These are phyloP conservation scores for Arachnopeziza araneosa DNA, from an alignment of 2,329 filamentous ascomycete genomes.

Conservation along the genomic window DNA sequence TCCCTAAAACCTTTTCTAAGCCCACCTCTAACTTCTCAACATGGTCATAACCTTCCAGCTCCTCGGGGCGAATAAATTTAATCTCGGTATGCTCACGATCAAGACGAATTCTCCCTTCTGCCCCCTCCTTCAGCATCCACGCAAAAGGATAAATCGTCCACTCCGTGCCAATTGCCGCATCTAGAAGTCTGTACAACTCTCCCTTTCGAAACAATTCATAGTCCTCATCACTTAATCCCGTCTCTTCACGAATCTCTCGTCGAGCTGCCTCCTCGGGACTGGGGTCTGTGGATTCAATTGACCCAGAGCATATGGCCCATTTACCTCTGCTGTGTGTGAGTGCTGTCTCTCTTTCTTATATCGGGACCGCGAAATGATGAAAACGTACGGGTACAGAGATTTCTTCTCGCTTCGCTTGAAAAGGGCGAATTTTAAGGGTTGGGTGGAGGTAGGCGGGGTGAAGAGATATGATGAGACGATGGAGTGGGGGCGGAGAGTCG, in stretches of 20 bases:
- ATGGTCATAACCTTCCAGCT: constrained; percentile 41
- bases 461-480: constrained; percentile 42
- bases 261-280: constrained; percentile 51
- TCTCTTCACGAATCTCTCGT: constrained; percentile 60
- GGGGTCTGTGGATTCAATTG: constrained; percentile 48
- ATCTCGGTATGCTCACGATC: constrained; percentile 62
- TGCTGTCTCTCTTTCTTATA: not conserved
- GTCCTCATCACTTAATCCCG: constrained; percentile 39
- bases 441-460: constrained; percentile 20
- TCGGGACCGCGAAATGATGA: not conserved
- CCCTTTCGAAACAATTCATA: constrained; percentile 33
- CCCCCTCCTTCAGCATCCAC: constrained; percentile 42
- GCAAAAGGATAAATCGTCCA: constrained; percentile 62
- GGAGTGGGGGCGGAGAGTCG: not conserved
- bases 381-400: constrained; percentile 50
- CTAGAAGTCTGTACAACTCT: constrained; percentile 52
- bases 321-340: constrained; percentile 38
- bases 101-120: constrained; percentile 40
- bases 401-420: constrained; percentile 57
- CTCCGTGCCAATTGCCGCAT: constrained; percentile 46
- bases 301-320: constrained; percentile 57
- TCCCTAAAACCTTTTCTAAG: constrained; percentile 44
- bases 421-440: constrained; percentile 47
- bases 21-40: constrained; percentile 55
- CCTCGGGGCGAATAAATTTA: constrained; percentile 44